These are phyloP conservation scores for Penicillium sp. DNA, from an alignment of 2,329 filamentous ascomycete genomes.

Conservation along the genomic window DNA sequence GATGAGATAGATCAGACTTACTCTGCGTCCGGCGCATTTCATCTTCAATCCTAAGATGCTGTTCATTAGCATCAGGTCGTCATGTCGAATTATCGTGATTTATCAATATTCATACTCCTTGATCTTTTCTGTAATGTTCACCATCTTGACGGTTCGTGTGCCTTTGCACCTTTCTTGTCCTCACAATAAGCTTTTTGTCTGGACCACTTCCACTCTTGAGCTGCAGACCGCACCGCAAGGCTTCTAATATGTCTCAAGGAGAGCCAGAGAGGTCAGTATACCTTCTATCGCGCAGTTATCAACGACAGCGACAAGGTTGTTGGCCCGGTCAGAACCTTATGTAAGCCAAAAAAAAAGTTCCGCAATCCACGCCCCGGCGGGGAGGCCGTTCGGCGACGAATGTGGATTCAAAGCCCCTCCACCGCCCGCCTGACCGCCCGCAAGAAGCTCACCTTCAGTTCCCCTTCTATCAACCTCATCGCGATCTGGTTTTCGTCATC, in stretches of 20 bases:
- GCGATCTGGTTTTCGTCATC: background rate
- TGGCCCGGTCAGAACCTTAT: conserved; percentile 5
- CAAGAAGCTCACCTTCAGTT: background rate
- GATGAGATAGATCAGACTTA: conserved; percentile 43
- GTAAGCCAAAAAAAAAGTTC: background rate
- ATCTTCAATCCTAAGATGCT: conserved; percentile 79
- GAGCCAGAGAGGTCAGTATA: background rate
- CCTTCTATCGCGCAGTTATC: conserved; percentile 1
- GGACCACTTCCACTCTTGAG: background rate
- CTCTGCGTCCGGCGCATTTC: conserved; percentile 99
- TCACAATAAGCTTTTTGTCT: background rate
- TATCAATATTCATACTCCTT: conserved; percentile 68
- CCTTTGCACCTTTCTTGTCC: conserved; percentile 5
- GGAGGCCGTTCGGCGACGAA: background rate
- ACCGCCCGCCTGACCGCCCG: background rate
- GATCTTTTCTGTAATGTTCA: conserved; percentile 99
- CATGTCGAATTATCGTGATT: background rate
- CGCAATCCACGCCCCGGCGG: background rate
- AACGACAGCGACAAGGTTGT: conserved; percentile 7
- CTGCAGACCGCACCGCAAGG: background rate
- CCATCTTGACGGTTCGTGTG: conserved; percentile 57
- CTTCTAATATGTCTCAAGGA: background rate
- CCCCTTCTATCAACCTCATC: background rate
- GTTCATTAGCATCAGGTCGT: conserved; percentile 11
- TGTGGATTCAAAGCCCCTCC: background rate